A percentile compares a stretch with the other conserved stretches of the same genome.
Evolutionary conservation across 2,329 filamentous ascomycete genomes (phyloP).

Genomic region (Cladosporium halotolerans): DNA sequence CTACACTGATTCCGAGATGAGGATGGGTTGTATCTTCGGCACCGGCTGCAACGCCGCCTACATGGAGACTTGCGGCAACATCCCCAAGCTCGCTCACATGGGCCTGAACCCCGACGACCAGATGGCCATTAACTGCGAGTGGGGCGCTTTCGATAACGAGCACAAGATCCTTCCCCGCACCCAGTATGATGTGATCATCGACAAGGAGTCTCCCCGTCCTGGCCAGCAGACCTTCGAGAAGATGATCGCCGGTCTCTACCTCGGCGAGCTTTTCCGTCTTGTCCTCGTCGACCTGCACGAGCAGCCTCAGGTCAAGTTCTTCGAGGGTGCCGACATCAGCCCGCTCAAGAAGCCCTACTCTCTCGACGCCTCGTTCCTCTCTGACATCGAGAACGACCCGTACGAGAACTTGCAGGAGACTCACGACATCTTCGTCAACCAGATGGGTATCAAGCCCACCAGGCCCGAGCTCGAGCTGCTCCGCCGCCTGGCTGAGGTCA

Average conservation of each 20-base stretch:
- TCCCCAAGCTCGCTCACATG: slow-evolving; percentile 89
- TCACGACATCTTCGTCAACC: slow-evolving; percentile 69
- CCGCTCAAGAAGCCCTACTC: slow-evolving; percentile 80
- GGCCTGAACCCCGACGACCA: slow-evolving; percentile 64
- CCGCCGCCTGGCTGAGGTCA: slow-evolving; percentile 83
- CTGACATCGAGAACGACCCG: slow-evolving; percentile 86
- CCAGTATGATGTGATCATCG: slow-evolving; percentile 48
- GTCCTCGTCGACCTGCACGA: slow-evolving; percentile 56
- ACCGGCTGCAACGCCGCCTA: slow-evolving; percentile 98
- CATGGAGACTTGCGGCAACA: slow-evolving; percentile 86
- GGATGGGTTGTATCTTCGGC: slow-evolving; percentile 95
- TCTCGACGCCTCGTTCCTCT: slow-evolving; percentile 88
- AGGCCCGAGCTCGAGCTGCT: slow-evolving; percentile 81
- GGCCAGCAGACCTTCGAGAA: slow-evolving; percentile 43
- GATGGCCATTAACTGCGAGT: slow-evolving; percentile 97
- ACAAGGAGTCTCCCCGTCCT: slow-evolving; percentile 39
- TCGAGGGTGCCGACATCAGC: slow-evolving; percentile 74
- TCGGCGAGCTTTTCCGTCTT: slow-evolving; percentile 41
- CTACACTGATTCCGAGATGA: slow-evolving; percentile 91
- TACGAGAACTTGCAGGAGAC: slow-evolving; percentile 94
- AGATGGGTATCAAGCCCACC: slow-evolving; percentile 64
- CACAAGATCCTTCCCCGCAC: slow-evolving; percentile 80
- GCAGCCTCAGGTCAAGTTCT: slow-evolving; percentile 56
- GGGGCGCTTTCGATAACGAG: slow-evolving; percentile 94
- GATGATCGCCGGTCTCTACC: slow-evolving; percentile 41